A percentile compares a stretch with the other conserved stretches of the same genome.
Evolutionary conservation across 371 early-diverging fungal species (phyloP).

Genomic region (Rhizopus sp.): DNA sequence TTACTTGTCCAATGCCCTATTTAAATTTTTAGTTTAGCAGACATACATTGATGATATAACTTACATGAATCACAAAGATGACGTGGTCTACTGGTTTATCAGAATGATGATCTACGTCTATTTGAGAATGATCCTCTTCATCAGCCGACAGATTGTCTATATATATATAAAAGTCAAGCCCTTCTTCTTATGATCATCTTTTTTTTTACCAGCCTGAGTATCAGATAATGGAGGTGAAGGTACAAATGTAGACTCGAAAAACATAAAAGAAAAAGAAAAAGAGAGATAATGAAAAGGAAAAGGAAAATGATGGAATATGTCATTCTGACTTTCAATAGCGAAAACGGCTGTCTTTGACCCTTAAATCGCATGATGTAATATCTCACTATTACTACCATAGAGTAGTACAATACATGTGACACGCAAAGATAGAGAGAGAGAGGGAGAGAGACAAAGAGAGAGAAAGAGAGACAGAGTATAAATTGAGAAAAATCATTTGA

Average conservation of each 20-base stretch:
- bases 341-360: too few relatives aligned
- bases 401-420: too few relatives aligned
- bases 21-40: neutral
- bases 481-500: neutral
- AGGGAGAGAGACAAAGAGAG: too few relatives aligned
- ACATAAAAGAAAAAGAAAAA: conserved; percentile 25
- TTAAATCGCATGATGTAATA: too few relatives aligned
- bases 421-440: too few relatives aligned
- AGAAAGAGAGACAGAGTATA: too few relatives aligned
- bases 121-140: neutral
- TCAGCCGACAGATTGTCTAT: neutral
- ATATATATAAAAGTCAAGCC: too few relatives aligned
- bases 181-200: conserved; percentile 6
- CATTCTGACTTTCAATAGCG: too few relatives aligned
- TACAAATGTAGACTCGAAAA: conserved; percentile 48
- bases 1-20: conserved; percentile 68
- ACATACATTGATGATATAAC: neutral
- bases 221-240: conserved; percentile 43
- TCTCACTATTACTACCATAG: too few relatives aligned
- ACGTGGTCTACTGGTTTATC: conserved; percentile 47
- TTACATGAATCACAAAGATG: conserved; percentile 65
- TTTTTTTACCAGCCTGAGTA: too few relatives aligned
- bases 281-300: neutral
- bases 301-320: too few relatives aligned
- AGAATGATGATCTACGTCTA: conserved; percentile 24